Base-by-base conservation (phyloP, 2,329 filamentous ascomycete genomes). In the Orbilia blumenaviensis region DNA sequence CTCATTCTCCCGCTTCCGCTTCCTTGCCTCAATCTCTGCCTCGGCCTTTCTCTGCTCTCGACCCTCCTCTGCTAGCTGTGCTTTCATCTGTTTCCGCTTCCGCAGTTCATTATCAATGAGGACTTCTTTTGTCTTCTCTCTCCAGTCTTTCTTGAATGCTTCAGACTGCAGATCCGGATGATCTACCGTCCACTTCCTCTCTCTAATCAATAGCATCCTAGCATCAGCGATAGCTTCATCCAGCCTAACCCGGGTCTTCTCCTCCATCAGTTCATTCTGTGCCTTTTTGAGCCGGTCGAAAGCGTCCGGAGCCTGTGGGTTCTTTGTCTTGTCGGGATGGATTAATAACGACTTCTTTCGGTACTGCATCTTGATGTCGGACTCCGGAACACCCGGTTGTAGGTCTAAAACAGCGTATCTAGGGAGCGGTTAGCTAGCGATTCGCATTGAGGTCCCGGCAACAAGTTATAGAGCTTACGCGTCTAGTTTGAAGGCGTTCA, bases 281-380 rank as follows among this genome's bases (percentile, higher is more conserved):
- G 95, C 95, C 84, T 98, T 97, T 81, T 97, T 97, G 27, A 99
- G 88, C 8, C 94, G 90, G 84, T 99, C 95, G 82, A 99, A 99
- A 79, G 95, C 95, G 81, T 98, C 95, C 2, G 95, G 94, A 0
- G 95, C 95, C 56, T 87, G 88, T 0, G 93, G 91, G 82, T 99
- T 98, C 81, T 90, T 90, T 68, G 95, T 97, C 84, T 99, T 99
- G 86, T 99, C 95, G 5, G 95, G 95, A 85, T 99, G 95, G 85
- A 99, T 98, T 56, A 99, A 89, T 69, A 99, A 90, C n/a, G 95
- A 99, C 84, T 97, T 98, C 81, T 93, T 94, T 86, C 95, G 94
- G 85, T 98, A 99, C 79, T 89, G 88, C 80, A 90, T 86, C 84
- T 97, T 98, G 86, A 99, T 98, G 84, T 98, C 95, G 74, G 92